Evolutionary conservation across 164 flowering plant genomes (phyloP), one percentile per base, ranked within the genome.

Genomic region (Buxus sempervirens): DNA sequence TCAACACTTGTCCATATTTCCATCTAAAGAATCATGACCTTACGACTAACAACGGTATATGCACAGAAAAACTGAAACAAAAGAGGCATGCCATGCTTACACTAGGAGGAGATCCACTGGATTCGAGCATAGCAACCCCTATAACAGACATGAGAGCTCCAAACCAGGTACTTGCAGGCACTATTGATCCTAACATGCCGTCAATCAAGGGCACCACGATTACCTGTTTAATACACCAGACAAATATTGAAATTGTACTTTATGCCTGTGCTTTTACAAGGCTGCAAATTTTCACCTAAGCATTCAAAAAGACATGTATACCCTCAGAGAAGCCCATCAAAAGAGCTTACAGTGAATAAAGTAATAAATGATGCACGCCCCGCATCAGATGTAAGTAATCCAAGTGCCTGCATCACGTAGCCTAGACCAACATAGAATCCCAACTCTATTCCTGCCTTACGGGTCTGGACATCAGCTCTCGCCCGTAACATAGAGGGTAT

Each of bases 391-490:
- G 95, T 90, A 41, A 79, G 81, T 58, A 90, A 79, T 53, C 93
- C 96, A 79, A 93, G 76, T 24, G 96, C 86, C 74, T 93, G 95
- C 76, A 82, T 71, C 28, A 93, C 77, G 79, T 93, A 90, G 21
- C 91, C 98, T 75, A 93, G 65, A 82, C 98, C 90, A 65, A 90
- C 80, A 95, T 95, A 93, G 59, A 90, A 64, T 21, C 98, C 98
- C 77, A 93, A 82, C 72, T 93, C 95, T 9, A 86, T 57, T 69
- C 95, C 98, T 13, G 96, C 87, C 63, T 79, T 80, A 19, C 96
- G 84, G 49, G 83, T 86, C 58, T 75, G 72, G 25, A 67, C 72
- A 80, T 90, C 93, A 65, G 61, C 80, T 62, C 80, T 71, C 20
- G 89, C 82, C 73, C 59, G 76, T 2, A 87, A 58, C 13, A 86